Base-by-base conservation (phyloP, 2,329 filamentous ascomycete species). In the Aspergillus aculeatinus region DNA sequence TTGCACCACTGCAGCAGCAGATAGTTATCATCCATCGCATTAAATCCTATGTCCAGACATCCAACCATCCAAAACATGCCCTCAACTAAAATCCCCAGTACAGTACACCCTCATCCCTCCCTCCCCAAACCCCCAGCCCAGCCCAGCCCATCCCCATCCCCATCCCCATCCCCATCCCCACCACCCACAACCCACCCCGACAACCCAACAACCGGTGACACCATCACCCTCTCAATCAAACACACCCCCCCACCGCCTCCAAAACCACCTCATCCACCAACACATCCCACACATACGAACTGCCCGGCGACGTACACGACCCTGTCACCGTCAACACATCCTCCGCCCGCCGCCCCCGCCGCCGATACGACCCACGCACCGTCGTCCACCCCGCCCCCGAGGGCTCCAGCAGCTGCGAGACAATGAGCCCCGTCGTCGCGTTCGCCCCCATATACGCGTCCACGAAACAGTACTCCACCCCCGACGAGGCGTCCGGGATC, bases 241-340 rank as follows among this genome's bases (percentile, higher is more conserved):
- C 39, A 31, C 52, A 55, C 25, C 42, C 31, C 4, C 16, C n/a
- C 4, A 16, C 19, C 11, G 33, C 27, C 27, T 6, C 51, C 12
- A 62, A n/a, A 27, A 58, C 27, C 55, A 65, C 27, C 66, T 65
- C 72, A 71, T 76, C 62, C n/a, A 68, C 39, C 39, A 51, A 60
- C 5, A 68, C 57, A 31, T 57, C 16, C 11, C 63, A 62, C 0
- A 59, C 63, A 14, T 63, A 48, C 4, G 65, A 68, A 5, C 57
- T 61, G 33, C 66, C 67, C 52, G 62, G 58, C 5, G 53, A 63
- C 21, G 63, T 63, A 60, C 67, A 68, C 27, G 31, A 48, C 23
- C 59, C 67, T 31, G 58, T 5, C n/a, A 69, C 60, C 25, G 57
- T 64, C 54, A 68, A 50, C 4, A 55, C 35, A 23, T 66, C 67